Evolutionary conservation across 176 grass and related monocot species (phyloP), one percentile per base, ranked within the genome.

Genomic region (Ananas comosus): DNA sequence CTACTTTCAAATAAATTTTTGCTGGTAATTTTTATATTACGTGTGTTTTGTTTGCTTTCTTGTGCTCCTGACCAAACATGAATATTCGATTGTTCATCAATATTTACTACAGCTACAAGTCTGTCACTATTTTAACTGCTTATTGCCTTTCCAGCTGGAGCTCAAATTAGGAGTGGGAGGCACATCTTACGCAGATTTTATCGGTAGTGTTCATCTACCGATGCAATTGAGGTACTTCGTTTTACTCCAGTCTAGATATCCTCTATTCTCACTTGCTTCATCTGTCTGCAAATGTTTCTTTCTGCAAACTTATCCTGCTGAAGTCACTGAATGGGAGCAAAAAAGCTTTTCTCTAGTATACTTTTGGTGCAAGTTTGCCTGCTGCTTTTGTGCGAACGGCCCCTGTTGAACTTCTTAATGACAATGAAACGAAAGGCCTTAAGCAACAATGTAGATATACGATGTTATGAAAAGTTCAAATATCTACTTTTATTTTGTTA

Each of bases 81-180:
- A 61, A 61, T 61, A 16, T 21, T 22, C n/a, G 4, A 61, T 61
- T 19, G 21, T 19, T 61, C 21, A 22, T 61, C 56, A 61, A 59
- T 59, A 17, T 10, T 59, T 17, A 18, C 19, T 10, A 61, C 16
- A 10, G 16, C 17, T 61, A 10, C 9, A 19, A 18, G 21, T 61
- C 56, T 10, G 14, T 61, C 13, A 9, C n/a, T 18, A 18, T 61
- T 21, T 61, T 10, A 22, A 16, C 56, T 61, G 13, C n/a, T 17
- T 22, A 61, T 61, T 61, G 9, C 17, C 74, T 72, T 83, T 83
- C 59, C 84, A 99, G 94, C 82, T 99, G 57, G 94, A 99, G 80
- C 94, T 99, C 89, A 99, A 85, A 81, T 86, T 99, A 23, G 94
- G 94, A 74, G 0, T 93, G 72, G 94, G 94, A 51, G 94, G 94